Conservation (phyloP, 257 asterid genomes). For the Capsicum pubescens region DNA sequence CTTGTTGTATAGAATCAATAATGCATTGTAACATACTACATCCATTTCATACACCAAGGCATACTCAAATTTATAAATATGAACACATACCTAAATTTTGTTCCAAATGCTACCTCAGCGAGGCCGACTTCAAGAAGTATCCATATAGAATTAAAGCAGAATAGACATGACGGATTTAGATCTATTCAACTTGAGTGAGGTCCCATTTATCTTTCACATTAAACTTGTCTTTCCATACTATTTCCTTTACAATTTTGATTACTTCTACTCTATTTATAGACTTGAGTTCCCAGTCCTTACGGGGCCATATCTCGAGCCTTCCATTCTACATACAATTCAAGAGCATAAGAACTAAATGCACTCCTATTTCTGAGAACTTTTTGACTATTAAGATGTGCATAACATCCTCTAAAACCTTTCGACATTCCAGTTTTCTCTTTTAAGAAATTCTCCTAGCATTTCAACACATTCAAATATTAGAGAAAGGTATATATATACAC, state of each 20-base stretch:
- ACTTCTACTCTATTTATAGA: constrained; percentile 69
- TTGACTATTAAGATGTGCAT: constrained; percentile 57
- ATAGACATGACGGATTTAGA: not conserved
- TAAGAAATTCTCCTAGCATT: constrained; percentile 81
- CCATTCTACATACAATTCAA: constrained; percentile 72
- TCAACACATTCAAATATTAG: constrained; percentile 33
- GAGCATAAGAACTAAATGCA: constrained; percentile 69
- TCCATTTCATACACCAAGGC: not conserved
- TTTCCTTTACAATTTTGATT: constrained; percentile 66
- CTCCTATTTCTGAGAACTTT: constrained; percentile 65
- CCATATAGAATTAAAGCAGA: too few species aligned
- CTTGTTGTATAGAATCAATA: not conserved
- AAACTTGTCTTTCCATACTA: constrained; percentile 57
- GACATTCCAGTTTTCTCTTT: constrained; percentile 56
- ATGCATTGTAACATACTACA: constrained; percentile 10
- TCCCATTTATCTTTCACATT: constrained; percentile 59
- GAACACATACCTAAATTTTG: not conserved
- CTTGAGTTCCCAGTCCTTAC: constrained; percentile 83
- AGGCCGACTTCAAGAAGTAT: constrained; percentile 49
- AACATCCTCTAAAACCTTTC: constrained; percentile 66
- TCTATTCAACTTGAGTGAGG: constrained; percentile 46
- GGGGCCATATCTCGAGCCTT: constrained; percentile 77
- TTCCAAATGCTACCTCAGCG: constrained; percentile 69
- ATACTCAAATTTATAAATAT: too few species aligned
- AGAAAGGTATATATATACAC: too few species aligned